These are phyloP conservation scores for Thelephora aurantiotincta DNA, from an alignment of 768 basidiomycete genomes.

Conservation along the genomic window DNA sequence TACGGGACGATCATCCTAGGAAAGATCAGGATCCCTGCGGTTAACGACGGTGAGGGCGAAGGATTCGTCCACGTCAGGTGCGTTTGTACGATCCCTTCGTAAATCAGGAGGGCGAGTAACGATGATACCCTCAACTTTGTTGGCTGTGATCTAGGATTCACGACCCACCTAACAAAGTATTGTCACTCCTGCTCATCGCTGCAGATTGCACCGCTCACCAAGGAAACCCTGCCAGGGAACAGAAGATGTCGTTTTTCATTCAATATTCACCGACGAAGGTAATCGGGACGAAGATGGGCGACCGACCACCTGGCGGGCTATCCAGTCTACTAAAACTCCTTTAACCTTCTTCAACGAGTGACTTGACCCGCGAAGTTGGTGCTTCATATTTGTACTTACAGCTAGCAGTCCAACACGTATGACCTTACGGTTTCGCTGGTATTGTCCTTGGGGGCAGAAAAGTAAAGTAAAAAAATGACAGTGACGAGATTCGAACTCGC, in stretches of 20 bases:
- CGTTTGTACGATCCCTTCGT: constrained; percentile 6
- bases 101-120: background rate
- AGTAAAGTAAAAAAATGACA: constrained; percentile 23
- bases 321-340: constrained; percentile 43
- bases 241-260: constrained; percentile 59
- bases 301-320: constrained; percentile 47
- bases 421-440: background rate
- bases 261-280: constrained; percentile 35
- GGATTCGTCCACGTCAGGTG: constrained; percentile 66
- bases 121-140: constrained; percentile 1
- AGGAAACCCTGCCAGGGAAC: constrained; percentile 30
- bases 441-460: background rate
- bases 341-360: constrained; percentile 64
- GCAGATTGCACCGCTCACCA: background rate
- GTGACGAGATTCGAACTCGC: constrained; percentile 50
- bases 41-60: constrained; percentile 45
- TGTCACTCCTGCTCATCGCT: constrained; percentile 5
- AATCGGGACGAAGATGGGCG: constrained; percentile 17
- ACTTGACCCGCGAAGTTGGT: constrained; percentile 3
- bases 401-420: background rate
- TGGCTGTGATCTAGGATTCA: constrained; percentile 37
- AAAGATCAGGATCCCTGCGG: constrained; percentile 57
- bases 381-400: no score
- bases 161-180: constrained; percentile 58
- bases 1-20: constrained; percentile 66